Conservation (phyloP, 805 yeast genomes). For the Ogataea angusta region DNA sequence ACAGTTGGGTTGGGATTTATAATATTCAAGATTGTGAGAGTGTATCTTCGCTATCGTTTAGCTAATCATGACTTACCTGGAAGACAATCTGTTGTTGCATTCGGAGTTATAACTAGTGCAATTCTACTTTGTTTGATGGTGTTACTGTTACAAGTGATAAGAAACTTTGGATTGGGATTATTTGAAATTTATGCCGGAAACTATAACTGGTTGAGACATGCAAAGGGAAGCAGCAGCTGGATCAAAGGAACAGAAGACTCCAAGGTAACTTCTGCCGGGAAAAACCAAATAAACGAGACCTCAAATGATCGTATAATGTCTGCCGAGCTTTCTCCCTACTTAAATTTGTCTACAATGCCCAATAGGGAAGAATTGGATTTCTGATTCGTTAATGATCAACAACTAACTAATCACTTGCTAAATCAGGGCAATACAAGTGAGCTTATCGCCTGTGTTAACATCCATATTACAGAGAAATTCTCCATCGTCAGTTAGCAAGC, state of each 20-base stretch:
- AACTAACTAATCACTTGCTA: neutral
- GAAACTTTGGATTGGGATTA: conserved; percentile 14
- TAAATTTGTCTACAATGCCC: neutral
- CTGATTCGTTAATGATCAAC: neutral
- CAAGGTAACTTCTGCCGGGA: neutral
- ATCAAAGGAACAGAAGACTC: neutral
- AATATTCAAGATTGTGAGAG: conserved; percentile 38
- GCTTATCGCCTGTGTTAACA: conserved; percentile 51
- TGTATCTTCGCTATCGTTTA: conserved; percentile 23
- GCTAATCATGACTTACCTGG: conserved; percentile 39
- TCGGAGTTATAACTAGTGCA: conserved; percentile 37
- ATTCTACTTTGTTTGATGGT: conserved; percentile 31
- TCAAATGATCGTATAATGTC: too few relatives aligned
- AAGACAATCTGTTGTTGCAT: conserved; percentile 38
- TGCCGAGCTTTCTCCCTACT: neutral
- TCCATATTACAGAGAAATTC: conserved; percentile 48
- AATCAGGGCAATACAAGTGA: conserved; percentile 33
- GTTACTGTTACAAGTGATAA: conserved; percentile 9
- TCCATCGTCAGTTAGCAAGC: conserved; percentile 37
- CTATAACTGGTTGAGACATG: conserved; percentile 14
- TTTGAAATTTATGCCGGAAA: conserved; percentile 14
- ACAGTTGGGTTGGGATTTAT: conserved; percentile 38
- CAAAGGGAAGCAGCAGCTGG: neutral
- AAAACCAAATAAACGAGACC: neutral
- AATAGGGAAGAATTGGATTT: conserved; percentile 10